Base-by-base conservation (phyloP, 2,329 filamentous ascomycete genomes). In the Juglanconis sp. region DNA sequence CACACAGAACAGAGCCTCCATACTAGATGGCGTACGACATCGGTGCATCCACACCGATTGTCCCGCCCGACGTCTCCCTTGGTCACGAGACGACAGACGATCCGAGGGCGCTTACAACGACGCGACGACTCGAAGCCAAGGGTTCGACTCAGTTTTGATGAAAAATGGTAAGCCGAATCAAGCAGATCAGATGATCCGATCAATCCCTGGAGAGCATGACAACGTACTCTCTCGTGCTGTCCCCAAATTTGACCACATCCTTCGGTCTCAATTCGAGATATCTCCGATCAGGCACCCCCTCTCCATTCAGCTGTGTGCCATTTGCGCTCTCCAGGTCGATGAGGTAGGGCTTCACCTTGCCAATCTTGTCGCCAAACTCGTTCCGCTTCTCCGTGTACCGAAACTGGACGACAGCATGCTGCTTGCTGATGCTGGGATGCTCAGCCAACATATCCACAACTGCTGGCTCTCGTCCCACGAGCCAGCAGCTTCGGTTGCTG, bases 391-490 rank as follows among this genome's bases (percentile, higher is more conserved):
- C 90, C 24, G 89, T 85, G 70, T 92, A 88, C 42, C 95, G 87
- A 70, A 99, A 99, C 72, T 99, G 95, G 48, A 99, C 84, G 8
- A 93, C 95, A 1, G 94, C 94, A 73, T 99, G 95, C 75, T 99
- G 95, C 74, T 96, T 96, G 72, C 92, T 96, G 69, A 92, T 87
- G 73, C 92, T 97, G 1, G 93, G 92, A 71, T 99, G 94, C 70
- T 96, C 92, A 7, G 96, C 85, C 2, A 86, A 79, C 60, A 96
- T 79, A 71, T 99, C 95, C 2, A 91, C 92, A 3, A 99, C 88
- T 5, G 88, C 78, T 56, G 83, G 74, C 68, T 97, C 93, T 51
- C 93, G 83, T 0, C 95, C 95, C 8, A 97, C 78, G 31, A 99
- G 79, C 95, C 95, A 99, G 77, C 92, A 96, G 69, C 89, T 96